These are phyloP conservation scores for Boletus sensibilis DNA, from an alignment of 768 basidiomycete genomes.

Conservation along the genomic window DNA sequence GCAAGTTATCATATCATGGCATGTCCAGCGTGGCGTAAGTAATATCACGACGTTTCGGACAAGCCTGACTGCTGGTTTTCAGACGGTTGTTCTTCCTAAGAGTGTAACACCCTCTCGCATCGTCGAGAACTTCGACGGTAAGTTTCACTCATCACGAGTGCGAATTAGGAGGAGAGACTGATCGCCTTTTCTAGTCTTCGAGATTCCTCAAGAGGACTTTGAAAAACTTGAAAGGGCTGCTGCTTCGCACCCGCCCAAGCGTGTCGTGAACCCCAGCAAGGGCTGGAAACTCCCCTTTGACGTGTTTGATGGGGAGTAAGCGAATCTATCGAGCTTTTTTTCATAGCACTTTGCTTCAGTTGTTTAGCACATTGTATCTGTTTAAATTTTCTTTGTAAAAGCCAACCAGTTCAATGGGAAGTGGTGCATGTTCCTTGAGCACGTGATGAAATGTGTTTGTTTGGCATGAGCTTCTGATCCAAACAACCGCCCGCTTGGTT, in stretches of 20 bases:
- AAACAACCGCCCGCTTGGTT: slow-evolving; percentile 26
- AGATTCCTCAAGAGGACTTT: slow-evolving; percentile 39
- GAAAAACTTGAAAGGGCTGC: slow-evolving; percentile 41
- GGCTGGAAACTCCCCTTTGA: slow-evolving; percentile 60
- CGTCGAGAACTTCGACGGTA: slow-evolving; percentile 66
- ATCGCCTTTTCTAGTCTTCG: slow-evolving; percentile 25
- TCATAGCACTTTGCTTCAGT: neutral
- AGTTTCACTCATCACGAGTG: neutral
- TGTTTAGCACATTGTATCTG: neutral
- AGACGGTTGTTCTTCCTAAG: slow-evolving; percentile 77
- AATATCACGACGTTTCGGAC: neutral
- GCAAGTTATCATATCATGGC: slow-evolving; percentile 74
- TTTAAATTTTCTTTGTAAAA: neutral
- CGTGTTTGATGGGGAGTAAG: slow-evolving; percentile 52
- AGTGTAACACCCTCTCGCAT: slow-evolving; percentile 69
- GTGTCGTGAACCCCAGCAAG: slow-evolving; percentile 58
- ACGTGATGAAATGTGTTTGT: slow-evolving; percentile 18
- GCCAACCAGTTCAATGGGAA: no score
- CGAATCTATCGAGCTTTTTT: neutral
- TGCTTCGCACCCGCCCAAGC: slow-evolving; percentile 50
- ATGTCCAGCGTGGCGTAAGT: slow-evolving; percentile 70
- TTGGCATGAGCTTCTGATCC: slow-evolving; percentile 29
- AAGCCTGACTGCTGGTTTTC: neutral
- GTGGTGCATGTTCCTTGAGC: neutral
- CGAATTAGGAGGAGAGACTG: neutral